phyloP scores from a whole-genome alignment of 2,329 filamentous ascomycete species.

The Bertia moriformis region DNA sequence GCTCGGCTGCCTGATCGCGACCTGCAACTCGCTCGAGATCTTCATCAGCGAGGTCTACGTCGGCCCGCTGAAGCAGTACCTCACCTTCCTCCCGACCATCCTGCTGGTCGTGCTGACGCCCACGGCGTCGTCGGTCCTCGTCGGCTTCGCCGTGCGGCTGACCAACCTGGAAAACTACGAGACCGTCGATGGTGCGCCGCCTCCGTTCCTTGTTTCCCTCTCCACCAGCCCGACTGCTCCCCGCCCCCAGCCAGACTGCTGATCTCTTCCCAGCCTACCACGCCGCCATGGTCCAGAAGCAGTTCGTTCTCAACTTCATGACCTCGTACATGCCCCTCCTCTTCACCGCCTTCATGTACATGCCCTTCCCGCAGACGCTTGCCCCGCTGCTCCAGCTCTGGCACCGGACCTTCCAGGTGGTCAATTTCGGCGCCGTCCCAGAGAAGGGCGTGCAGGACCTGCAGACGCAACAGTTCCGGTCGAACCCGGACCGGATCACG shows the following conservation, averaged over 20 bases:
- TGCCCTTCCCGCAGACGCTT: slow-evolving; percentile 74
- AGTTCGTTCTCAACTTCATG: slow-evolving; percentile 93
- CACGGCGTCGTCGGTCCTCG: slow-evolving; percentile 62
- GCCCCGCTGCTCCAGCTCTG: slow-evolving; percentile 79
- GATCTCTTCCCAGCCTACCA: slow-evolving; percentile 59
- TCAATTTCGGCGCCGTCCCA: slow-evolving; percentile 65
- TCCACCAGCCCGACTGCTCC: background rate
- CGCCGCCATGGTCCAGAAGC: slow-evolving; percentile 74
- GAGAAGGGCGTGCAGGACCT: slow-evolving; percentile 29
- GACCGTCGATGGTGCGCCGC: slow-evolving; percentile 49
- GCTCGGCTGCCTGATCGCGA: background rate
- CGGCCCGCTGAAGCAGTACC: slow-evolving; percentile 37
- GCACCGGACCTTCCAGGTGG: slow-evolving; percentile 55
- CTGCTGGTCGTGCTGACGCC: slow-evolving; percentile 74
- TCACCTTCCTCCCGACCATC: slow-evolving; percentile 78
- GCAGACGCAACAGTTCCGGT: slow-evolving; percentile 48
- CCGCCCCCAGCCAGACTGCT: no score
- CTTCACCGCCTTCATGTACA: slow-evolving; percentile 84
- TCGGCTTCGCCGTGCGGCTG: slow-evolving; percentile 59
- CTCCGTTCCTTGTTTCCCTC: background rate
- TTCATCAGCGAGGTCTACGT: slow-evolving; percentile 55
- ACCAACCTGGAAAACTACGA: slow-evolving; percentile 86
- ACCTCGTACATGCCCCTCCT: slow-evolving; percentile 88
- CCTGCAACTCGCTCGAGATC: slow-evolving; percentile 31
- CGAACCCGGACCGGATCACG: slow-evolving; percentile 70